Base-by-base conservation (phyloP, 2,329 filamentous ascomycete species). In the Penicillium decumbens region DNA sequence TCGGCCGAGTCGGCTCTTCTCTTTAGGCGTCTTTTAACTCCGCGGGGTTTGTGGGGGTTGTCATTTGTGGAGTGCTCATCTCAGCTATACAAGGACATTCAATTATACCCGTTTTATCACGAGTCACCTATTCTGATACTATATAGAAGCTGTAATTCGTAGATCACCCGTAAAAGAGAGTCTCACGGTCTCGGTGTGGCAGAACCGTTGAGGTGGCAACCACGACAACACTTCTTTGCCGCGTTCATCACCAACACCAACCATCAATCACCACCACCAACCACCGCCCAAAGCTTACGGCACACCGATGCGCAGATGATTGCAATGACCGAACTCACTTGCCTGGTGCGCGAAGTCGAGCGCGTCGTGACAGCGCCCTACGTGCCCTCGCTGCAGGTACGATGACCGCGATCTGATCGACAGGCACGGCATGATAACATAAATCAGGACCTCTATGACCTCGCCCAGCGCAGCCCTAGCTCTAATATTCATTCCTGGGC, bases 311-410 rank as follows among this genome's bases (percentile, higher is more conserved):
- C 9, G 5, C 10, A 28, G n/a, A 12, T 8, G 9, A 29, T n/a
- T 6, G 43, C 29, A n/a, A 72, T 72, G 65, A 28, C 51, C 23
- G 60, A 64, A 15, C 51, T 61, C 4, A 24, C 30, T 37, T 43
- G 50, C 6, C 46, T 78, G 18, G 60, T 68, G 27, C 56, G 61
- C 15, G 76, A 79, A 61, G 58, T 80, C 49, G 68, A 73, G 50
- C 73, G 74, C 38, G 64, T 79, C 37, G 65, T 78, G 35, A 69
- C 71, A 6, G 72, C 75, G 29, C 71, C 73, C 20, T 80, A 79
- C 55, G 72, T 74, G n/a, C 72, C 76, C 13, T 75, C 73, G 25
- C 65, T 80, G 38, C 72, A 75, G 61, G 77, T 79, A 65, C 59
- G 68, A 54, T 24, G 25, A 8, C 37, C 25, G 10, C 28, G 42